Evolutionary conservation across 352 stramenopile species (phyloP).

Genomic region (Discostella stelligera): DNA sequence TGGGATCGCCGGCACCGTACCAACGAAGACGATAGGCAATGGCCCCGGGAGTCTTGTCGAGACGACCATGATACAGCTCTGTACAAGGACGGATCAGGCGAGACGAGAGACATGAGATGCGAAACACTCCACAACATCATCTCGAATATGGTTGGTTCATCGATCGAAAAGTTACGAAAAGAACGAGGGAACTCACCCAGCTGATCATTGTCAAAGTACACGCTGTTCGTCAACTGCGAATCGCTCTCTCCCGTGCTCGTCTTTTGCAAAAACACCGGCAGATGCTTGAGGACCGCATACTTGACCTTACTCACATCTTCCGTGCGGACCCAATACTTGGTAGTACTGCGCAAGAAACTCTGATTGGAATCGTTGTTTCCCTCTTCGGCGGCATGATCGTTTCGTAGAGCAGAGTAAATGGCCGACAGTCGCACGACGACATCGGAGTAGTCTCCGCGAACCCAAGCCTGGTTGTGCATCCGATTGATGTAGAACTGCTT

Average conservation of each 20-base stretch:
- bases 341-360: slow-evolving; percentile 84
- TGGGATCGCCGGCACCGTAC: slow-evolving; percentile 85
- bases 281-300: slow-evolving; percentile 83
- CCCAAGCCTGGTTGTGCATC: slow-evolving; percentile 88
- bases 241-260: slow-evolving; percentile 83
- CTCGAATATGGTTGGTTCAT: not conserved
- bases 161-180: not conserved
- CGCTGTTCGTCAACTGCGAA: slow-evolving; percentile 86
- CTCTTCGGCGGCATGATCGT: slow-evolving; percentile 73
- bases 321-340: slow-evolving; percentile 89
- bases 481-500: slow-evolving; percentile 85
- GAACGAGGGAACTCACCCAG: slow-evolving; percentile 45
- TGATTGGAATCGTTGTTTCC: slow-evolving; percentile 62
- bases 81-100: not conserved
- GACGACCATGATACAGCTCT: slow-evolving; percentile 85
- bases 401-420: slow-evolving; percentile 75
- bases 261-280: slow-evolving; percentile 87
- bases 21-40: slow-evolving; percentile 86
- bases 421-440: slow-evolving; percentile 81
- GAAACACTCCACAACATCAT: not conserved
- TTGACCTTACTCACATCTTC: slow-evolving; percentile 87
- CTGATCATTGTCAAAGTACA: slow-evolving; percentile 84
- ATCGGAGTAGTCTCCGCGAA: slow-evolving; percentile 85
- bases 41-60: slow-evolving; percentile 86
- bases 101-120: not conserved